Evolutionary conservation across 2,329 filamentous ascomycete genomes (phyloP), one percentile per base, ranked within the genome.

Genomic region (Scytalidium lignicola): DNA sequence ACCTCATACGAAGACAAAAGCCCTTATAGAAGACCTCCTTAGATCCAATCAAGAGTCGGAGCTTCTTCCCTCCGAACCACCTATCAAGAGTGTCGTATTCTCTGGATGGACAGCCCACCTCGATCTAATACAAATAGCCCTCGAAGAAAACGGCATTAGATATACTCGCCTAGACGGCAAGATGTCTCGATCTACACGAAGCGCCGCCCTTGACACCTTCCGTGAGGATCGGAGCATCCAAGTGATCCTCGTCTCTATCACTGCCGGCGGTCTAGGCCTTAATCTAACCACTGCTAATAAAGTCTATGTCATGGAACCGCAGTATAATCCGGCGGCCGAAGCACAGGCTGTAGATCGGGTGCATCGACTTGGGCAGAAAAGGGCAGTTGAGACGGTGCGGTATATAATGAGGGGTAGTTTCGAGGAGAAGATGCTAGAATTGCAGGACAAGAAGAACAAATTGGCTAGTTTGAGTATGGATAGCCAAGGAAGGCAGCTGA

Each of bases 281-380:
- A 97, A 97, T 63, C 73, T 97, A 48, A 96, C 91, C 0, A 76
- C 88, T 0, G 92, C 86, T 26, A 93, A 84, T 64, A 86, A 81
- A 48, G 92, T 95, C 13, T 97, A 93, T 65, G 87, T 97, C 60
- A 97, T 99, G 92, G 93, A 99, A 66, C 93, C 93, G 4, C 91
- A 96, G 64, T 99, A 92, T 72, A 99, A 99, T 62, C 93, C 93
- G 0, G 91, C 90, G 0, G 90, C 91, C 0, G 92, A 99, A 67
- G 88, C 90, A 4, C 93, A 99, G 69, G 93, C 93, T 2, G 79
- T 97, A 7, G 93, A 97, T 65, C 88, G 93, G 23, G 89, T 99
- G 5, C 91, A 96, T 66, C 84, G 91, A 17, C 74, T 96, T 1
- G 91, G 93, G 0, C 93, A 99, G 72, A 93, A 82, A 59, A 78